Percentiles rank a stretch among this genome's conserved stretches.
Evolutionary conservation across 805 yeast species (phyloP).

Genomic region (Kazachstania psychrophila): DNA sequence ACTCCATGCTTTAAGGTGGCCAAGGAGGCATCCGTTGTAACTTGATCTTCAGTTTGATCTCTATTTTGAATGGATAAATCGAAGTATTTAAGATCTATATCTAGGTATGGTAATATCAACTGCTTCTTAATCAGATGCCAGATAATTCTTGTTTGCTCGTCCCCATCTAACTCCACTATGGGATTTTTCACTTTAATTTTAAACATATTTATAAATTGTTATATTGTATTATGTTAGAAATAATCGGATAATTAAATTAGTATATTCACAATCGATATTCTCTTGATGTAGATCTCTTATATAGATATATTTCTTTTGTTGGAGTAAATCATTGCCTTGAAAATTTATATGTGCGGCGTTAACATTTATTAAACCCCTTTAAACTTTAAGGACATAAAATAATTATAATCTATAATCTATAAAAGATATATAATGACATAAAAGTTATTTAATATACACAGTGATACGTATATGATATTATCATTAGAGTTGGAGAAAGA

Average conservation of each 20-base stretch:
- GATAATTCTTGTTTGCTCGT: constrained; percentile 92
- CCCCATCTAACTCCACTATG: constrained; percentile 95
- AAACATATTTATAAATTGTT: constrained; percentile 14
- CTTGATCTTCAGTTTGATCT: constrained; percentile 79
- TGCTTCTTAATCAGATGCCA: constrained; percentile 85
- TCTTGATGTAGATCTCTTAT: too few species aligned
- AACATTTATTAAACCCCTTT: too few species aligned
- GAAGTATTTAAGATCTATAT: constrained; percentile 81
- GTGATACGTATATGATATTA: background rate
- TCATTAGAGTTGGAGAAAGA: background rate
- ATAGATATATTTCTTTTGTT: too few species aligned
- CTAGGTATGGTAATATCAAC: constrained; percentile 74
- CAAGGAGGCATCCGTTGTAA: constrained; percentile 79
- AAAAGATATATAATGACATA: background rate
- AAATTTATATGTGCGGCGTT: too few species aligned
- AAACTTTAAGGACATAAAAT: too few species aligned
- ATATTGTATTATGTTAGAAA: too few species aligned
- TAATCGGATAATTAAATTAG: too few species aligned
- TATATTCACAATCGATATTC: too few species aligned
- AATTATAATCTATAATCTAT: background rate
- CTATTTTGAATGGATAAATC: constrained; percentile 82
- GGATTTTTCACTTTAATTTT: constrained; percentile 80
- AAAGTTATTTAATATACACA: background rate
- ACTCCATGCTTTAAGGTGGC: constrained; percentile 85
- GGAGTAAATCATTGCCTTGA: too few species aligned